Conservation (phyloP, 495 filamentous ascomycete genomes). For the Penicillium nucicola region DNA sequence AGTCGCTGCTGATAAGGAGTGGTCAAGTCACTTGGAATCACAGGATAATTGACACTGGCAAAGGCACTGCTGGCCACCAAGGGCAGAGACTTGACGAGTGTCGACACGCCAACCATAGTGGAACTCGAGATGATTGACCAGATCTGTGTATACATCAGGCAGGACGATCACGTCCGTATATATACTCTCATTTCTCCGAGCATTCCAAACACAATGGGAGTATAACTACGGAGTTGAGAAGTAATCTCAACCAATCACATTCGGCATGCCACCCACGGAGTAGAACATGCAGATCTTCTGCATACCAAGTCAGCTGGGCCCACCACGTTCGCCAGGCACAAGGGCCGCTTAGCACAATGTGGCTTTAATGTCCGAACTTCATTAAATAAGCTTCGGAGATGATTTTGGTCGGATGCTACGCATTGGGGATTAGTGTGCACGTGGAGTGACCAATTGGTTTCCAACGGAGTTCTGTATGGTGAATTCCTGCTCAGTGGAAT, state of each 20-base stretch:
- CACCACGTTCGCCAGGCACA: neutral
- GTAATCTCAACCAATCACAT: neutral
- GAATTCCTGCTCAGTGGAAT: neutral
- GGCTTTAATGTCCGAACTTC: neutral
- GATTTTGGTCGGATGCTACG: neutral
- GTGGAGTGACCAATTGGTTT: neutral
- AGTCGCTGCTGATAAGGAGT: slow-evolving; percentile 58
- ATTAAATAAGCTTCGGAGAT: neutral
- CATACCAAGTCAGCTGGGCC: neutral
- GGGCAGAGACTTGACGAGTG: slow-evolving; percentile 29
- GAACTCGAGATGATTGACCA: neutral
- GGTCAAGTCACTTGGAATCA: slow-evolving; percentile 51
- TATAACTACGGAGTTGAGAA: neutral
- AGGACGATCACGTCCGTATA: neutral
- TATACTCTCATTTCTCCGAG: neutral
- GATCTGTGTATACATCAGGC: neutral
- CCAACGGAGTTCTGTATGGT: neutral
- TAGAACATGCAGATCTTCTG: neutral
- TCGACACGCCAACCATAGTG: slow-evolving; percentile 14
- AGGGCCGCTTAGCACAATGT: neutral
- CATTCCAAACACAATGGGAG: neutral
- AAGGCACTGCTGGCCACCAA: slow-evolving; percentile 35
- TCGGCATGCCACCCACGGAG: neutral
- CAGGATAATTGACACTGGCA: slow-evolving; percentile 47
- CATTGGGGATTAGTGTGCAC: neutral